Conservation (phyloP, 495 filamentous ascomycete species). For the Cryomyces minteri region DNA sequence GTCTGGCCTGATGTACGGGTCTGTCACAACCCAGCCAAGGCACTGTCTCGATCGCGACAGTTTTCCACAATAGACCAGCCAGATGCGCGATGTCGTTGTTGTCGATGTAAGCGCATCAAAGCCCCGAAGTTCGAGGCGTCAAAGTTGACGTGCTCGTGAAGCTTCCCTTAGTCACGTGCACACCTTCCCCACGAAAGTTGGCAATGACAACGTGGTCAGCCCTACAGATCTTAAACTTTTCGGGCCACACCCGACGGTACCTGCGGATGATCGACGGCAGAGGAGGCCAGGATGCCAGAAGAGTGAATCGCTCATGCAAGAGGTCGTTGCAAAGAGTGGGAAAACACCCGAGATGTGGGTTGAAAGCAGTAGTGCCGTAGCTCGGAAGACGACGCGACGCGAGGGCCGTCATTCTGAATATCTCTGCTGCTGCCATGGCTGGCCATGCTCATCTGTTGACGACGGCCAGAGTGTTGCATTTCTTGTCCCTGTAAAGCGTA, state of each 20-base stretch:
- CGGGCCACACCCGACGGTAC: constrained; percentile 8
- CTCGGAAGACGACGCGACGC: background rate
- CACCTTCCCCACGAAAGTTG: background rate
- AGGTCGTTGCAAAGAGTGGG: background rate
- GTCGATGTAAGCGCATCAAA: too few species aligned
- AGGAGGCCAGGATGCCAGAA: constrained; percentile 2
- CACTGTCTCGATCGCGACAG: too few species aligned
- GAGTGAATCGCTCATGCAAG: background rate
- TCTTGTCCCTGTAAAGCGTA: too few species aligned
- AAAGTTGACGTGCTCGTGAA: too few species aligned
- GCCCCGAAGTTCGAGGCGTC: too few species aligned
- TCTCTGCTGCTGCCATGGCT: background rate
- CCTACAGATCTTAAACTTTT: constrained; percentile 8
- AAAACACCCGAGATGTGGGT: background rate
- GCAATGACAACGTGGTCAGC: background rate
- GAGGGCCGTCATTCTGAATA: background rate
- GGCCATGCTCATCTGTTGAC: background rate
- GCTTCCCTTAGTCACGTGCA: background rate
- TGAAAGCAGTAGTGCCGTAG: background rate
- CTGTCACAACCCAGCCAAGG: too few species aligned
- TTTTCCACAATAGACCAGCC: too few species aligned
- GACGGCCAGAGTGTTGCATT: background rate
- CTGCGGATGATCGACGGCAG: constrained; percentile 12
- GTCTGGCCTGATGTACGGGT: too few species aligned
- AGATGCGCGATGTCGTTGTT: too few species aligned